Conservation (phyloP, 2,329 filamentous ascomycete genomes). For the Cercospora sesami region DNA sequence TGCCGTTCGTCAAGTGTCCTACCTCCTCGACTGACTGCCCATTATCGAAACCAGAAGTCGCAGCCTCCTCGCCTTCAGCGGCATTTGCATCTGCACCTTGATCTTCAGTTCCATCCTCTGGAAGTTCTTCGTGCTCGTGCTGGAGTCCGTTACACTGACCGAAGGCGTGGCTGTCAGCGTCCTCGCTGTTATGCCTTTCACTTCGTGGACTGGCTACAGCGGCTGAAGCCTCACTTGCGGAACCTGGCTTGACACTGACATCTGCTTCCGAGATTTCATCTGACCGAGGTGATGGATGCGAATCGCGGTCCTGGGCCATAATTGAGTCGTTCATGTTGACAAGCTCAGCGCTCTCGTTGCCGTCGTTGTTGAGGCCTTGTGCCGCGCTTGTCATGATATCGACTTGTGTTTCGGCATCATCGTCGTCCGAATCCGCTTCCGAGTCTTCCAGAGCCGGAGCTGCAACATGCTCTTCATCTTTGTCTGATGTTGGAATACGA, state of each 20-base stretch:
- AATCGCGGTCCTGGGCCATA: not conserved
- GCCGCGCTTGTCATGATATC: not conserved
- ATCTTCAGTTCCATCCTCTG: not conserved
- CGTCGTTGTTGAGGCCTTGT: not conserved
- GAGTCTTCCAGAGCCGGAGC: not conserved
- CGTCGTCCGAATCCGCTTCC: not conserved
- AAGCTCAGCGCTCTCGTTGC: not conserved
- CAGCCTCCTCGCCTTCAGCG: not conserved
- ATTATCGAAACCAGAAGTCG: not conserved
- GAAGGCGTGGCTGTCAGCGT: not conserved
- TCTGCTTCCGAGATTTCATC: not conserved
- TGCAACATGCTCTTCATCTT: not conserved
- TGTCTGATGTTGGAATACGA: not conserved
- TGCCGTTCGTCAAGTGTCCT: not conserved
- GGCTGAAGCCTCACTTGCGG: not conserved
- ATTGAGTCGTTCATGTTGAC: not conserved
- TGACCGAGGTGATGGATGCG: not conserved
- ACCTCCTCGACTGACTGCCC: not conserved
- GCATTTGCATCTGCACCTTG: not conserved
- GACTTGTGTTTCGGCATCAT: not conserved
- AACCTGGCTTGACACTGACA: not conserved
- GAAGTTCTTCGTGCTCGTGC: not conserved
- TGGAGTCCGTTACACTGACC: not conserved
- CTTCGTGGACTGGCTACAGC: not conserved
- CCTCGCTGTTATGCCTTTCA: not conserved